Percentiles rank a stretch among this genome's conserved stretches.
Conservation (phyloP, 768 basidiomycete species). For the Calocybe indica region DNA sequence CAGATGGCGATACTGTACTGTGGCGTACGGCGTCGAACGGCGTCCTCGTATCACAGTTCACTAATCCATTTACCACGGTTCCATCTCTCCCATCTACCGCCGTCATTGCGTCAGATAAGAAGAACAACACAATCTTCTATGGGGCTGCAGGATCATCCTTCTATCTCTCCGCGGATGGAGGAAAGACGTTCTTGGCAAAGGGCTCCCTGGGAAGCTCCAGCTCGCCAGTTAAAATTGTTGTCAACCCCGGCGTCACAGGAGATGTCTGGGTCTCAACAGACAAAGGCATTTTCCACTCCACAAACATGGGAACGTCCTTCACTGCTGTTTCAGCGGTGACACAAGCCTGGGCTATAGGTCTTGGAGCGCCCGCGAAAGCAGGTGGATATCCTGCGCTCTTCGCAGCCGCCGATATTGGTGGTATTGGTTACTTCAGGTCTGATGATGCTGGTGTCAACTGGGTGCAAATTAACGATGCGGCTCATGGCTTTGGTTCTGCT, state of each 20-base stretch:
- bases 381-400: constrained; percentile 51
- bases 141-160: constrained; percentile 49
- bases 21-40: constrained; percentile 47
- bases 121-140: constrained; percentile 51
- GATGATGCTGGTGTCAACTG: constrained; percentile 52
- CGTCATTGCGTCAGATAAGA: constrained; percentile 60
- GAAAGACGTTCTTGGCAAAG: constrained; percentile 40
- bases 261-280: constrained; percentile 65
- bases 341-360: constrained; percentile 51
- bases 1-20: constrained; percentile 50
- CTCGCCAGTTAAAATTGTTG: constrained; percentile 44
- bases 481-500: constrained; percentile 52
- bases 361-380: constrained; percentile 43
- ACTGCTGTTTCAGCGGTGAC: constrained; percentile 38
- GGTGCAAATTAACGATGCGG: constrained; percentile 53
- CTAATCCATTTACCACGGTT: constrained; percentile 42
- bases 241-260: constrained; percentile 46
- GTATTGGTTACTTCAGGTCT: constrained; percentile 48
- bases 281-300: constrained; percentile 51
- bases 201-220: constrained; percentile 43
- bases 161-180: constrained; percentile 56
- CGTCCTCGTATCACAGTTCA: constrained; percentile 47
- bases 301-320: constrained; percentile 44
- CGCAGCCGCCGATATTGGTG: constrained; percentile 46
- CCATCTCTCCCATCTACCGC: constrained; percentile 45